Evolutionary conservation across 352 stramenopile species (phyloP).

Genomic region (Peronospora belbahrii): DNA sequence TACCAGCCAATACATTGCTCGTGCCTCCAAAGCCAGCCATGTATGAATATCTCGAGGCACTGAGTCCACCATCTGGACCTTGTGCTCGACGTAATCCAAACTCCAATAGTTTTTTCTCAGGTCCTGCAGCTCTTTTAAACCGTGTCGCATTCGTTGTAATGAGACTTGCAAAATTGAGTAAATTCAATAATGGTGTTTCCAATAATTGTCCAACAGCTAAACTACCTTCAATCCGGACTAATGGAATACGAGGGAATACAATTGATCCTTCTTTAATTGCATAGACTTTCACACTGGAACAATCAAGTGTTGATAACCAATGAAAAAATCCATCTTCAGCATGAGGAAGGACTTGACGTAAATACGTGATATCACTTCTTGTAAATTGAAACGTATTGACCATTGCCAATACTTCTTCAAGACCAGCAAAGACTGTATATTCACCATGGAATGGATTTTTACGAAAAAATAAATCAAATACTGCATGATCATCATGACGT

Average conservation of each 20-base stretch:
- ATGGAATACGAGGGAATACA: conserved; percentile 93
- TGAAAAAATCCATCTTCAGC: conserved; percentile 93
- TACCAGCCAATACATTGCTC: conserved; percentile 96
- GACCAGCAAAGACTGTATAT: conserved; percentile 91
- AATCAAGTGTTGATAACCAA: conserved; percentile 92
- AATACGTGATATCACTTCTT: conserved; percentile 90
- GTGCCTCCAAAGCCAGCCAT: conserved; percentile 97
- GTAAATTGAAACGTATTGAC: conserved; percentile 93
- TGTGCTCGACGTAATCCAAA: conserved; percentile 92
- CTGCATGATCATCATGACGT: conserved; percentile 87
- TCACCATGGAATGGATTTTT: conserved; percentile 99
- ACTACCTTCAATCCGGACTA: conserved; percentile 91
- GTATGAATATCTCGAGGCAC: conserved; percentile 95
- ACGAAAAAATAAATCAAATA: conserved; percentile 98
- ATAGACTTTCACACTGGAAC: conserved; percentile 89
- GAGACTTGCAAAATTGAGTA: conserved; percentile 97
- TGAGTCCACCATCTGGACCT: conserved; percentile 95
- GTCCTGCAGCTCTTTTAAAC: conserved; percentile 90
- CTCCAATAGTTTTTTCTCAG: conserved; percentile 84
- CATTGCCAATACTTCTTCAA: conserved; percentile 88
- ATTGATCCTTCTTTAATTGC: conserved; percentile 94
- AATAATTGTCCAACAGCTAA: conserved; percentile 94
- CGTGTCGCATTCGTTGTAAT: conserved; percentile 97
- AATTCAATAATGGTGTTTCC: conserved; percentile 97
- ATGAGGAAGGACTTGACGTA: conserved; percentile 79